Conservation (phyloP, 768 basidiomycete genomes). For the Clitopilus hobsonii region DNA sequence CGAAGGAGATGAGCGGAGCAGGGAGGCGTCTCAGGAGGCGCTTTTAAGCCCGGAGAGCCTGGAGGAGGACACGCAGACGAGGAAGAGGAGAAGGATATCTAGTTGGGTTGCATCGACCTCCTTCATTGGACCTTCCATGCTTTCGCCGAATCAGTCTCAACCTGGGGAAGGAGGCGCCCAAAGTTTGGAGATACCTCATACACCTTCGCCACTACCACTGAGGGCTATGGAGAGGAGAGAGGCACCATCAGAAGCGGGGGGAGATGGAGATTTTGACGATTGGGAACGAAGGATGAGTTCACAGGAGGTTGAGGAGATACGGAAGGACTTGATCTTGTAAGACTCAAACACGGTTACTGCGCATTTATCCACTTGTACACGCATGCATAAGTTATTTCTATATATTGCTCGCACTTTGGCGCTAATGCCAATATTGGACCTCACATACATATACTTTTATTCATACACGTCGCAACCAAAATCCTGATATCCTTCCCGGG, state of each 20-base stretch:
- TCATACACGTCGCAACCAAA: conserved; percentile 48
- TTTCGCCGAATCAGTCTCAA: no score
- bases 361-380: neutral
- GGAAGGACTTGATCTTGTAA: neutral
- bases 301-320: neutral
- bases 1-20: no score
- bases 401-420: neutral
- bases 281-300: neutral
- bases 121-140: neutral
- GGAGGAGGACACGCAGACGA: neutral
- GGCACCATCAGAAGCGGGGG: no score
- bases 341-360: neutral
- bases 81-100: neutral
- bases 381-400: neutral
- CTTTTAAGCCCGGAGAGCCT: neutral
- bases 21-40: no score
- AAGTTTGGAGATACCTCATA: no score
- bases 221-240: no score
- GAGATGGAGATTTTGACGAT: neutral
- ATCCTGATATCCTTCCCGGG: conserved; percentile 57
- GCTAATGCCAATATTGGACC: no score
- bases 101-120: neutral
- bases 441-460: conserved; percentile 15
- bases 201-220: no score
- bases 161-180: neutral